Conservation (phyloP, 1,139 yeast species). For the Suhomyces taliae region DNA sequence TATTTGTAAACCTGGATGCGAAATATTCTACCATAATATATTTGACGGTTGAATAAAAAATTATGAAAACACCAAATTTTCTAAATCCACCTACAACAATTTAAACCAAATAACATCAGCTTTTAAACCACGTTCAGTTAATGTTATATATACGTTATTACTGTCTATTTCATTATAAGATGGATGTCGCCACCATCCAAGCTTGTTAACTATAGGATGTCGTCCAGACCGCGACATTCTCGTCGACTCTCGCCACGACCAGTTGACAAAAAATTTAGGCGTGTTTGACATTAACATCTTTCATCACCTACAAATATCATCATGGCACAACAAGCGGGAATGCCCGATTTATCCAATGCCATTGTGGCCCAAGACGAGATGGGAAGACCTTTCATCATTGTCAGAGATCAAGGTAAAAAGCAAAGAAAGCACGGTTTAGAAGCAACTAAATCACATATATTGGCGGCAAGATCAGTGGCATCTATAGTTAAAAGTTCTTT, state of each 20-base stretch:
- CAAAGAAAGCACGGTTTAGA: slow-evolving; percentile 91
- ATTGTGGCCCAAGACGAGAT: slow-evolving; percentile 98
- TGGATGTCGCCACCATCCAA: too few relatives aligned
- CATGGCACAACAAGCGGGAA: slow-evolving; percentile 44
- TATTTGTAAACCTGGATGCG: too few relatives aligned
- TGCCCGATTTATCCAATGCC: slow-evolving; percentile 97
- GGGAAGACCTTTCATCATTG: slow-evolving; percentile 98
- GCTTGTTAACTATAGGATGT: too few relatives aligned
- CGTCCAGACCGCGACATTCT: neutral
- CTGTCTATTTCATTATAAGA: too few relatives aligned
- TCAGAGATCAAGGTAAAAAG: slow-evolving; percentile 93
- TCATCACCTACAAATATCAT: slow-evolving; percentile 1
- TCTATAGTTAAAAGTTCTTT: slow-evolving; percentile 87
- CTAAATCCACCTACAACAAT: too few relatives aligned
- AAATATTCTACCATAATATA: too few relatives aligned
- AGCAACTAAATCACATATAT: slow-evolving; percentile 91
- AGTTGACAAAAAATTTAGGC: neutral
- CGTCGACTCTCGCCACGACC: neutral
- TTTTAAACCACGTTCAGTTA: too few relatives aligned
- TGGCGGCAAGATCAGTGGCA: slow-evolving; percentile 95
- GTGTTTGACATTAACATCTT: neutral
- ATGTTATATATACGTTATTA: too few relatives aligned
- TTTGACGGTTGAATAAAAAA: too few relatives aligned
- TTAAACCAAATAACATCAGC: too few relatives aligned
- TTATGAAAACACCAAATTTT: too few relatives aligned